A percentile compares a stretch with the other conserved stretches of the same genome.
Conservation (phyloP, 192 early-diverging fungal species). For the Coemansia nantahalensis region DNA sequence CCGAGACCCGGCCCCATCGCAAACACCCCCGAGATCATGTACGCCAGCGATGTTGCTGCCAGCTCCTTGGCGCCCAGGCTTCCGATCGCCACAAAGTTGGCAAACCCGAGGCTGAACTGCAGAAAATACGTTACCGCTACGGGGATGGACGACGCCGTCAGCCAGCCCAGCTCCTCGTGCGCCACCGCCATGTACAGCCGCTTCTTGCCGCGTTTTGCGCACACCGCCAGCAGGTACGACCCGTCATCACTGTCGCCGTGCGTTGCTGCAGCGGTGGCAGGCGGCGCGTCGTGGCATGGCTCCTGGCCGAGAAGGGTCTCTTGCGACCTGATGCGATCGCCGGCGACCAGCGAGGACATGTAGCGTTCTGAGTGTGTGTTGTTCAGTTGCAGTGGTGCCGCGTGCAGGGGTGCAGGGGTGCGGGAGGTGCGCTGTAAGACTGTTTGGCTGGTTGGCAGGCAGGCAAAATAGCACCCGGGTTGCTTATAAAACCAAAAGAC, state of each 20-base stretch:
- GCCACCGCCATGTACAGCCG: slow-evolving; percentile 19
- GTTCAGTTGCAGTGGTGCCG: too few species aligned
- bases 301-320: too few species aligned
- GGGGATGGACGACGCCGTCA: slow-evolving; percentile 42
- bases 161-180: slow-evolving; percentile 30
- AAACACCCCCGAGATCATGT: slow-evolving; percentile 47
- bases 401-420: too few species aligned
- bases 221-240: slow-evolving; percentile 7
- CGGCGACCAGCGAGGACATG: too few species aligned
- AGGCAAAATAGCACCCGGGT: too few species aligned
- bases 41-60: slow-evolving; percentile 62
- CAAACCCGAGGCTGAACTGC: slow-evolving; percentile 62
- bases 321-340: too few species aligned
- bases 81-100: slow-evolving; percentile 62
- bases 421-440: too few species aligned
- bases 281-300: too few species aligned
- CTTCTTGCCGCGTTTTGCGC: slow-evolving; percentile 4
- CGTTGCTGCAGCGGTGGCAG: too few species aligned
- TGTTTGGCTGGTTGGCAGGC: too few species aligned
- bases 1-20: slow-evolving; percentile 64
- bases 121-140: slow-evolving; percentile 61
- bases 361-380: too few species aligned
- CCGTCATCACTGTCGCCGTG: slow-evolving; percentile 12
- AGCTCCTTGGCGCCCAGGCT: slow-evolving; percentile 63
- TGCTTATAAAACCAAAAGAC: too few species aligned